Base-by-base conservation (phyloP, 148 eudicot species). In the Bassia scoparia region DNA sequence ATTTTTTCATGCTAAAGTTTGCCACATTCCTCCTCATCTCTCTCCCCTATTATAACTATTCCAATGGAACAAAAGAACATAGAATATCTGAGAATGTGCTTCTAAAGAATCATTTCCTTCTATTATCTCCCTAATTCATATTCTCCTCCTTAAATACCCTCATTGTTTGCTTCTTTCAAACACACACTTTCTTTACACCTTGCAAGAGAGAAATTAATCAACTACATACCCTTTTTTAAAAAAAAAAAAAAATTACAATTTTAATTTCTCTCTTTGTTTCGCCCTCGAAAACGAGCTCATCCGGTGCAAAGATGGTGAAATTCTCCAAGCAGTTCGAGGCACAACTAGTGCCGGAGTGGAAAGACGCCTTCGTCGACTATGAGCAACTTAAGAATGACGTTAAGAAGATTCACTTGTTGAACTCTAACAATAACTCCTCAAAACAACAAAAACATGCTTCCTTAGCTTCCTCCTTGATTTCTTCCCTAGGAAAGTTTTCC, bases 331-430 rank as follows among this genome's bases (percentile, higher is more conserved):
- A 95, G 69, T 91, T 86, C 56, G 97, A 95, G 83, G 93, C 84
- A 3, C 99, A 95, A 55, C 83, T 91, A 6, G 87, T 95, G 50
- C 97, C 94, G 1, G 99, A 95, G 81, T 95, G 99, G 99, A 91
- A 89, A 82, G 99, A 91, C 16, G 97, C 99, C 48, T 95, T 95
- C 44, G 91, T 95, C 55, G 97, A 95, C 74, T 95, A 91, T 67
- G 69, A 84, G 79, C 88, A 84, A 56, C 89, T 91, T 31, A 95
- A 95, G 81, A 86, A 86, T 38, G 97, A 85, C 60, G 76, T 95
- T 79, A 91, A 89, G 86, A 95, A 84, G 79, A 84, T 95, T 66
- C 83, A 82, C 64, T 49, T 81, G 29, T 59, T 74, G 0, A 77
- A 84, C 48, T 62, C 77, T 66, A 70, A 74, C 59, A 81, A 73